Conservation (phyloP, 2,329 filamentous ascomycete genomes). For the Thielaviopsis cerberus region DNA sequence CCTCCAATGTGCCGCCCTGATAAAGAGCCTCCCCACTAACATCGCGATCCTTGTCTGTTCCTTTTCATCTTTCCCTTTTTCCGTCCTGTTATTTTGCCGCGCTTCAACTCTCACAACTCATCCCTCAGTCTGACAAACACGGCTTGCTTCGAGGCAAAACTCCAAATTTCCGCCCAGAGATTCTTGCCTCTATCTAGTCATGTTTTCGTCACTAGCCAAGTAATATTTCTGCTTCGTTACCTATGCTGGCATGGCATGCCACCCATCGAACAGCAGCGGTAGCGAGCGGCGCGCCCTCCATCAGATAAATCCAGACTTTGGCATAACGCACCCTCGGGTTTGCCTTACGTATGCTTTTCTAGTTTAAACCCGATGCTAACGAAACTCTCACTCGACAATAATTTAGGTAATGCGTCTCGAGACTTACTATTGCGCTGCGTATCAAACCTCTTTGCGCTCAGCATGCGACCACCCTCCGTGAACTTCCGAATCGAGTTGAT, state of each 20-base stretch:
- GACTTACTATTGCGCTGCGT: background rate
- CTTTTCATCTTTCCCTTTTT: background rate
- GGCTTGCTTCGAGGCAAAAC: background rate
- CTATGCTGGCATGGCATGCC: no score
- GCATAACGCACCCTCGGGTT: background rate
- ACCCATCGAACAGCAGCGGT: no score
- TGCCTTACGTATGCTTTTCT: background rate
- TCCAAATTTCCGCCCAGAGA: background rate
- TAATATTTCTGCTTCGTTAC: background rate
- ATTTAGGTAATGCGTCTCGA: background rate
- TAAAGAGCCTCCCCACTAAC: slow-evolving; percentile 2
- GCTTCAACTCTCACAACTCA: background rate
- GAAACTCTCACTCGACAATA: background rate
- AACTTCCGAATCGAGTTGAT: background rate
- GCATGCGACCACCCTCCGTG: background rate
- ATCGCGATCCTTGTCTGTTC: background rate
- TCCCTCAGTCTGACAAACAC: background rate
- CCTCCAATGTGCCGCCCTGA: background rate
- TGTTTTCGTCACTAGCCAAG: background rate
- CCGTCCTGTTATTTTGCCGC: background rate
- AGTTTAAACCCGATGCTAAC: background rate
- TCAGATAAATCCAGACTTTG: background rate
- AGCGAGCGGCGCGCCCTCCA: no score
- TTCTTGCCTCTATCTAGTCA: background rate
- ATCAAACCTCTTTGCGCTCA: background rate